Conservation (phyloP, 768 basidiomycete genomes). For the Tricholoma hemisulphureum region DNA sequence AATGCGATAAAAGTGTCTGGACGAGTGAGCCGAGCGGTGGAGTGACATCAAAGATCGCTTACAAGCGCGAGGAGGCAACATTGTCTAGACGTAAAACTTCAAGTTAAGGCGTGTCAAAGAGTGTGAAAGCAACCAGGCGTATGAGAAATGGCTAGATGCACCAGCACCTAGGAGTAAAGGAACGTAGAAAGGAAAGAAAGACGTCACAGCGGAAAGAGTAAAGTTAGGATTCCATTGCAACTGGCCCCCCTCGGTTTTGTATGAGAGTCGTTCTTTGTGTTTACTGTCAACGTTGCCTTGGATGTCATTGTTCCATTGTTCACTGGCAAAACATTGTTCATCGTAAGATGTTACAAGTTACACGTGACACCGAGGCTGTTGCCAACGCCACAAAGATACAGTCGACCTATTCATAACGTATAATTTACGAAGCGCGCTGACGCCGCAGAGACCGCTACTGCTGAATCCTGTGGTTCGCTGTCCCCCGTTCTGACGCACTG, state of each 20-base stretch:
- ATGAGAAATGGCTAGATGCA: conserved; percentile 12
- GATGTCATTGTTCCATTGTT: background rate
- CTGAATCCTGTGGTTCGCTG: too few relatives aligned
- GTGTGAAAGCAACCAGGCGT: conserved; percentile 15
- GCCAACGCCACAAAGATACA: too few relatives aligned
- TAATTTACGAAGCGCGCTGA: too few relatives aligned
- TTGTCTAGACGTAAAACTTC: background rate
- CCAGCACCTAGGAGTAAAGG: conserved; percentile 22
- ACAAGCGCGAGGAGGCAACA: conserved; percentile 26
- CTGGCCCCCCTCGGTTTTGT: background rate
- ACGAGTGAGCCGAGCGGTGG: background rate
- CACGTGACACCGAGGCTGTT: too few relatives aligned
- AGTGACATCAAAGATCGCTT: background rate
- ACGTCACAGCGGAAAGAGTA: background rate
- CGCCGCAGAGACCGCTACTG: too few relatives aligned
- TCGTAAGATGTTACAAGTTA: too few relatives aligned
- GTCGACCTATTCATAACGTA: too few relatives aligned
- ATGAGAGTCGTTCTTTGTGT: background rate
- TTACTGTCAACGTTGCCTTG: background rate
- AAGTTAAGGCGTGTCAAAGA: background rate
- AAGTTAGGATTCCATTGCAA: background rate
- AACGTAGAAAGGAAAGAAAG: conserved; percentile 12
- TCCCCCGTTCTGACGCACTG: too few relatives aligned
- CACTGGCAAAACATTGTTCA: too few relatives aligned
- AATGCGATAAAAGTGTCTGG: conserved; percentile 70